Conservation (phyloP, 1,284 basidiomycete genomes). For the Moesziomyces globuligerus region DNA sequence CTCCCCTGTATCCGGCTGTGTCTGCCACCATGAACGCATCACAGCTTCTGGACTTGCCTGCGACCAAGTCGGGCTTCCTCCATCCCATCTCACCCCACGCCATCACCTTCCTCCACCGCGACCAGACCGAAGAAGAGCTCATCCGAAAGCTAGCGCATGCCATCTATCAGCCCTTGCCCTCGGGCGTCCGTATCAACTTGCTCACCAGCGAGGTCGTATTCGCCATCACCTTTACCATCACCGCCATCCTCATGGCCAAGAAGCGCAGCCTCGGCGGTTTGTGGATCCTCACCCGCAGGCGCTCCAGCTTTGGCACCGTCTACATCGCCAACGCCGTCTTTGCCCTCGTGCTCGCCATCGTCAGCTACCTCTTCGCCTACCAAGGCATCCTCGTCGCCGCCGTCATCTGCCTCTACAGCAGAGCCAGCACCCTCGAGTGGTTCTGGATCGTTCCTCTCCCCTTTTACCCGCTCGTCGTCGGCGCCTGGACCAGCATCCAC, state of each 20-base stretch:
- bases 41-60: not conserved
- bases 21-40: no score
- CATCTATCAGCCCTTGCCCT: not conserved
- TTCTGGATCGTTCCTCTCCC: conserved; percentile 35
- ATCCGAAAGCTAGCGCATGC: conserved; percentile 8
- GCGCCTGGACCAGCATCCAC: conserved; percentile 23
- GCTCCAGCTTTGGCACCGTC: conserved; percentile 11
- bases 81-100: conserved; percentile 2
- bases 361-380: conserved; percentile 17
- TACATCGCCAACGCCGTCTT: conserved; percentile 34
- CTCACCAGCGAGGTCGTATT: conserved; percentile 18
- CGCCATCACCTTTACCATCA: no score
- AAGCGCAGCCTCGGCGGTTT: conserved; percentile 19
- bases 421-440: conserved; percentile 8
- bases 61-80: not conserved
- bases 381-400: not conserved
- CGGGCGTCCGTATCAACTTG: conserved; percentile 4
- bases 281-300: conserved; percentile 24
- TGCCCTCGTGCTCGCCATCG: conserved; percentile 9
- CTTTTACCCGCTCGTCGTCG: conserved; percentile 13
- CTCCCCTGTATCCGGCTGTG: no score
- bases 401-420: not conserved
- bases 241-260: conserved; percentile 29
- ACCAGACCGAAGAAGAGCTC: conserved; percentile 4
- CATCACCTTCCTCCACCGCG: conserved; percentile 24